Conservation (phyloP, 1,284 basidiomycete genomes). For the Ceratorhiza oryzae-sativae region DNA sequence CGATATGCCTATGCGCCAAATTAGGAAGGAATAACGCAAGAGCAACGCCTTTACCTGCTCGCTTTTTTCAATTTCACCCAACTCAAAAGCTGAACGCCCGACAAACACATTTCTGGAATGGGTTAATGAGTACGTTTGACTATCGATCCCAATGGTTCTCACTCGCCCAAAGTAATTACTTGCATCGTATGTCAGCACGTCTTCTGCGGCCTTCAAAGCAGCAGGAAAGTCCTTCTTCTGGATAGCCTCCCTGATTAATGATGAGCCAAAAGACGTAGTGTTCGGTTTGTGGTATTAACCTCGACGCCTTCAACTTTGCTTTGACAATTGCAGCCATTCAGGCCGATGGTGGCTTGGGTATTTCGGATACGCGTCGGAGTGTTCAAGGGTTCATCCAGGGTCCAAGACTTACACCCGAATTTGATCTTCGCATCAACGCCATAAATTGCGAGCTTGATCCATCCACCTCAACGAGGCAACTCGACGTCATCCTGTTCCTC, state of each 20-base stretch:
- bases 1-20: slow-evolving; percentile 66
- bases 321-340: slow-evolving; percentile 61
- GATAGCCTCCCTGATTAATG: slow-evolving; percentile 65
- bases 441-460: neutral
- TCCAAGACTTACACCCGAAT: neutral
- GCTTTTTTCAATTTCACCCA: slow-evolving; percentile 72
- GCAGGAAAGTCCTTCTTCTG: slow-evolving; percentile 73
- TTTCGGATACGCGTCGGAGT: neutral
- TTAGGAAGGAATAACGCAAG: slow-evolving; percentile 28
- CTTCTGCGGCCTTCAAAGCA: slow-evolving; percentile 71
- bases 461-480: neutral
- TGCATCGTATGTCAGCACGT: slow-evolving; percentile 74
- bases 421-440: neutral
- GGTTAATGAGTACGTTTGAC: neutral
- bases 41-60: slow-evolving; percentile 69
- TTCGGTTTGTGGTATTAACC: neutral
- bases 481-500: neutral
- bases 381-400: slow-evolving; percentile 11
- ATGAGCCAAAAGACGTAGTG: neutral
- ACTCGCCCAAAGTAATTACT: slow-evolving; percentile 82
- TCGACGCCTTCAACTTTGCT: slow-evolving; percentile 78
- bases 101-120: slow-evolving; percentile 77
- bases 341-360: slow-evolving; percentile 4
- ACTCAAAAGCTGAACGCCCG: slow-evolving; percentile 76
- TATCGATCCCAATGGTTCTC: slow-evolving; percentile 26